Evolutionary conservation across 768 basidiomycete genomes (phyloP).

Genomic region (Boletus rubescentipes): DNA sequence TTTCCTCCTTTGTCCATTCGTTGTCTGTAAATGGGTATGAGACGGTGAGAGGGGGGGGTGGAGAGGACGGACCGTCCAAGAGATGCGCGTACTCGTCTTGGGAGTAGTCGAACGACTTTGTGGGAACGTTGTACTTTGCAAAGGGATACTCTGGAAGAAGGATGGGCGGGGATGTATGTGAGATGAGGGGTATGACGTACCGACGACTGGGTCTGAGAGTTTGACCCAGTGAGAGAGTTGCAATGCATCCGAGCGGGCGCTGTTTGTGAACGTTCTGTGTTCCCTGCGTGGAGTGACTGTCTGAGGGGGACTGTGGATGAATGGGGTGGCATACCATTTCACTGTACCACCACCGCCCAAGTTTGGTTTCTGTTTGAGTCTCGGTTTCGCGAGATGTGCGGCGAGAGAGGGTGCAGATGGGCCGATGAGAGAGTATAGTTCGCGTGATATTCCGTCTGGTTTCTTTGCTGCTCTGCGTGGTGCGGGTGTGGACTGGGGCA

Average conservation of each 20-base stretch:
- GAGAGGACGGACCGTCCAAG: slow-evolving; percentile 57
- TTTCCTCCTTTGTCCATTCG: slow-evolving; percentile 92
- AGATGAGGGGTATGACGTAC: slow-evolving; percentile 37
- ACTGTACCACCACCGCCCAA: slow-evolving; percentile 59
- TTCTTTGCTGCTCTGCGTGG: slow-evolving; percentile 43
- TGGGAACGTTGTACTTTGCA: slow-evolving; percentile 75
- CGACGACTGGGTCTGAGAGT: slow-evolving; percentile 51
- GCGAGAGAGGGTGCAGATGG: slow-evolving; percentile 85
- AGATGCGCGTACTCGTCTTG: slow-evolving; percentile 85
- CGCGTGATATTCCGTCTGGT: slow-evolving; percentile 89
- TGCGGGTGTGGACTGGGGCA: slow-evolving; percentile 41
- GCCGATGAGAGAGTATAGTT: slow-evolving; percentile 94
- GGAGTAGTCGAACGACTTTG: slow-evolving; percentile 67
- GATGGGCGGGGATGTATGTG: neutral
- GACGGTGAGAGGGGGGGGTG: neutral
- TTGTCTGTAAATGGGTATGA: slow-evolving; percentile 45
- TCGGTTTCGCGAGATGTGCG: slow-evolving; percentile 75
- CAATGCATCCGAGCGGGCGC: slow-evolving; percentile 65
- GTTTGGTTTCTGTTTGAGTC: slow-evolving; percentile 84
- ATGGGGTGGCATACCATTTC: slow-evolving; percentile 59
- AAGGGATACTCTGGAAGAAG: slow-evolving; percentile 69
- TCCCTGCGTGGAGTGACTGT: slow-evolving; percentile 51
- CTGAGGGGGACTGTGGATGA: neutral
- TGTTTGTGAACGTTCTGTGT: slow-evolving; percentile 70
- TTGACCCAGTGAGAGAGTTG: slow-evolving; percentile 84